Base-by-base conservation (phyloP, 192 early-diverging fungal genomes). In the Mortierella alpina region DNA sequence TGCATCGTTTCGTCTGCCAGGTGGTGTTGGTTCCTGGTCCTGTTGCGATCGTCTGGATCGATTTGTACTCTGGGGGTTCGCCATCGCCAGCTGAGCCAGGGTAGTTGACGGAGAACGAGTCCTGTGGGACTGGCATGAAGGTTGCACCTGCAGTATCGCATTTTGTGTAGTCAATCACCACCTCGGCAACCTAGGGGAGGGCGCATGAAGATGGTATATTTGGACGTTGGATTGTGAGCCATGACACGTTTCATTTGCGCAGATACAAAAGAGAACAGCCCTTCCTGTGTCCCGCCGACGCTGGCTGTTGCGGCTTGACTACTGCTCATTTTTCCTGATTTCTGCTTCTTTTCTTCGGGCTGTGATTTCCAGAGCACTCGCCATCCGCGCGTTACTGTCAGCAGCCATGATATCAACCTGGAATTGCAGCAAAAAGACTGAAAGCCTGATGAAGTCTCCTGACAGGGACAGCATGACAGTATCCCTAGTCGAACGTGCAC, bases 141-240 rank as follows among this genome's bases (percentile, higher is more conserved):
- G 50, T 69, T 7, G 48, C 59, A 2, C 50, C 82, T 55, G 40
- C 73, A 9, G 41, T 64, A 52, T 84, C 80, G 84, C 98, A 99
- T 60, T 89, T 61, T 7, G 98, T 98, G 85, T 99, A 99, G 87
- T 99, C 96, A 65, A 99, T 93, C 8, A 89, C 82, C 44, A 99
- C 75, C 79, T 99, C 93, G 63, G 93, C 88, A 5, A 99, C 94
- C 89, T 90, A 66, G 41, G 51, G 17, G 50, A 46, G 5, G 17
- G 51, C 51, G 40, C 42, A 49, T 57, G 53, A 20, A 45, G n/a
- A 42, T 9, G 49, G n/a, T 4, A 52, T 46, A 41, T 60, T 15
- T 39, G 4, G 17, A 13, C 45, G 20, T 39, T 46, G 45, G 18
- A 70, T 70, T 31, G 71, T 65, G 71, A 73, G 71, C 71, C 40